Evolutionary conservation across 2,329 filamentous ascomycete genomes (phyloP), one percentile per base, ranked within the genome.

Genomic region (Ascochyta clinopodiicola): DNA sequence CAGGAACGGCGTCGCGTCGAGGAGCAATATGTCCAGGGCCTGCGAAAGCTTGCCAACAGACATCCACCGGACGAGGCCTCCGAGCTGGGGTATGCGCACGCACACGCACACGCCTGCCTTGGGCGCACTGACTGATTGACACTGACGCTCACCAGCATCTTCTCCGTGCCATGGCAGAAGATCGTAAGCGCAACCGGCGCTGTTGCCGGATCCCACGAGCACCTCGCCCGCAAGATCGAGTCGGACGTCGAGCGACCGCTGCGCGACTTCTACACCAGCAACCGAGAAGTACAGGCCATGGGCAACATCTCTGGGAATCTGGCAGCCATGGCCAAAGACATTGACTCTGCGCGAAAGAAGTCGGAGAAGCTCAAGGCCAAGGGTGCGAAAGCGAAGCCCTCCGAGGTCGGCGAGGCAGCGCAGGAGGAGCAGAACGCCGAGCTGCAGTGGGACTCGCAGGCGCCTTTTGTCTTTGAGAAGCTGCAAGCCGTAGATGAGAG

Each of bases 1-100:
- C 75, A 98, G 94, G 95, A 99, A 81, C 91, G 95, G 67, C 89
- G 93, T 74, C 90, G 88, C 69, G 84, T 98, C 60, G 95, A 99
- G 78, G 94, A 98, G 71, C 84, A 88, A 71, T 99, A 99, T 78
- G 90, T 91, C 42, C 82, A 87, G 68, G 88, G 89, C 38, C 80
- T 99, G 67, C 88, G 88, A 69, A 96, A 90, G 80, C 86, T 99
- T 60, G 84, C 89, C 57, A 84, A 87, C 69, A 88, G 87, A 73
- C 88, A 86, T 63, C 85, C 89, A 49, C 88, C 90, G 49, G 92
- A 93, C 73, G 83, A 87, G 61, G 84, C 86, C 46, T 88, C 88
- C 7, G 91, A 97, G 69, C 83, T 99, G 61, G 95, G 95, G 95
- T 97, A 87, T 71, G 86, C 77, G 60, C 42, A 32, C 34, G 39